Evolutionary conservation across 257 asterid species (phyloP), one percentile per base, ranked within the genome.

Genomic region (Przewalskia tangutica): DNA sequence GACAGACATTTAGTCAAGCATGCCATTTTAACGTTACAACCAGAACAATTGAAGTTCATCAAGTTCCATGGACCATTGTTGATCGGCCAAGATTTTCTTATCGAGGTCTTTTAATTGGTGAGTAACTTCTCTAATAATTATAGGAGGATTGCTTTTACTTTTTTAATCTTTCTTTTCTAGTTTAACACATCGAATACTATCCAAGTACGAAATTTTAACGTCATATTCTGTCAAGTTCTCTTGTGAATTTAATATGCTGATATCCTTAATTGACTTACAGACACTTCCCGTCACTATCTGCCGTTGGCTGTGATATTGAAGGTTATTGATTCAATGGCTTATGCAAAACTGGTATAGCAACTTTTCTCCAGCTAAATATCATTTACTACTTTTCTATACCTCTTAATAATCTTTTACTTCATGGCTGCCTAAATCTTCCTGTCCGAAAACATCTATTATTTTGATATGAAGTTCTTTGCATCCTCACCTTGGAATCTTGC

Each of bases 1-100:
- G 71, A 77, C 97, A 95, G 99, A 95, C 99, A 77, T 94, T 95
- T 84, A 95, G 99, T 89, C 99, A 95, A 89, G 71, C 91, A n/a
- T 95, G 98, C 91, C 85, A 77, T 65, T 94, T 87, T 67, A 85
- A 89, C 86, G 54, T 90, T 51, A 85, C 84, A 36, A 75, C 93
- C 53, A 87, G 95, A 83, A 92, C 89, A 51, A 89, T 94, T 82
- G 81, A 85, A 83, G 89, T 94, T 66, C 89, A 85, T 89, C 95
- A 91, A 84, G 95, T 89, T 67, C 99, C 99, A 32, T 94, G 97
- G 98, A 90, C 89, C 63, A 80, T 95, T 60, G 82, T 80, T 80
- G 99, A 95, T 90, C 90, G 84, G 86, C 99, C 99, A 48, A 88
- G 99, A 83, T 95, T 95, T 86, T 81, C 97, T 3, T 93, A 90